These are phyloP conservation scores for Nakaseomyces nivariensis DNA, from an alignment of 1,139 yeast genomes.

Conservation along the genomic window DNA sequence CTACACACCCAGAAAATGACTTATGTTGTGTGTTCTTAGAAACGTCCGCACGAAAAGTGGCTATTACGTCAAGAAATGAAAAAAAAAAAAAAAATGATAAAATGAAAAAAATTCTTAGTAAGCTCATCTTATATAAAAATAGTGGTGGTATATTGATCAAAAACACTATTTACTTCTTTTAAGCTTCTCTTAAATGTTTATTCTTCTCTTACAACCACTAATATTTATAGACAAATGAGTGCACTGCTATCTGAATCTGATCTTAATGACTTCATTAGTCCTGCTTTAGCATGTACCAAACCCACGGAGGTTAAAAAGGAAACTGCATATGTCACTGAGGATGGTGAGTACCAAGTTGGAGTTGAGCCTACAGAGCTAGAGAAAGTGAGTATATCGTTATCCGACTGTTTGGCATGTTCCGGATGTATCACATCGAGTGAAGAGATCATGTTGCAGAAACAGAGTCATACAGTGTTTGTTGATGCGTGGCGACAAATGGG, in stretches of 20 bases:
- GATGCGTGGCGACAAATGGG: conserved; percentile 40
- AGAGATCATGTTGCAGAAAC: conserved; percentile 82
- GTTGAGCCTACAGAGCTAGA: conserved; percentile 46
- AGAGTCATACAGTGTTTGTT: conserved; percentile 71
- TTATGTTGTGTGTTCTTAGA: background rate
- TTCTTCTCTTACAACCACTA: too few species aligned
- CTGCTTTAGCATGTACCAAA: conserved; percentile 90
- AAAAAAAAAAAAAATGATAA: background rate
- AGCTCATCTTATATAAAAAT: background rate
- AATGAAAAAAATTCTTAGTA: background rate
- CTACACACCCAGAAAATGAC: too few species aligned
- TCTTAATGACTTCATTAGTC: conserved; percentile 85
- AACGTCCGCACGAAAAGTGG: too few species aligned
- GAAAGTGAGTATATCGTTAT: conserved; percentile 79
- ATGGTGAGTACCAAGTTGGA: conserved; percentile 66
- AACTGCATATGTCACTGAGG: conserved; percentile 55
- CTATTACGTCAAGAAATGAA: background rate
- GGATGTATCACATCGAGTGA: conserved; percentile 98
- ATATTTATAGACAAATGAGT: conserved; percentile 44
- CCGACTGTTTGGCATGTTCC: conserved; percentile 93
- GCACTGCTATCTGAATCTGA: conserved; percentile 82
- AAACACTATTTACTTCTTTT: too few species aligned
- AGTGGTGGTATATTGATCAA: background rate
- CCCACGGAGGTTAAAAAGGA: conserved; percentile 54
- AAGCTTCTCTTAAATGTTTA: too few species aligned